Percentiles rank a stretch among this genome's conserved stretches.
Conservation (phyloP, 495 filamentous ascomycete species). For the Daldinia vernicosa region DNA sequence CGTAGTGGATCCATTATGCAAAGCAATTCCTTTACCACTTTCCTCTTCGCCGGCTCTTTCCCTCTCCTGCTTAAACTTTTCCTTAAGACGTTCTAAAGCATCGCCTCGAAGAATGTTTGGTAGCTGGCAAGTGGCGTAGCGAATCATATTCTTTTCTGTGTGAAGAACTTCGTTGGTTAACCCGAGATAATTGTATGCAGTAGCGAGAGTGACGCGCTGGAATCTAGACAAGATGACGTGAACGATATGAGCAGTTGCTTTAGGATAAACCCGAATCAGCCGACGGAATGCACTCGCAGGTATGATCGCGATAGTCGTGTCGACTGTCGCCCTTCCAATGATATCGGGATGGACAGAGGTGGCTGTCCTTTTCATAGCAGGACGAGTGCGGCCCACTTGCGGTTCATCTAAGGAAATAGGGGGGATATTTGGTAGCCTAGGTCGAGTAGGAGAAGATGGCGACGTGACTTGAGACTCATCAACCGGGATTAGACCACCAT, state of each 20-base stretch:
- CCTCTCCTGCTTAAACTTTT: constrained; percentile 87
- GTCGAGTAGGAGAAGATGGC: constrained; percentile 32
- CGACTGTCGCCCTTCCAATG: constrained; percentile 93
- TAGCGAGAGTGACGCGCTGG: constrained; percentile 92
- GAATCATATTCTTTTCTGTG: constrained; percentile 90
- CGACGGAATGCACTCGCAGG: constrained; percentile 94
- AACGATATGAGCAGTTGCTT: constrained; percentile 95
- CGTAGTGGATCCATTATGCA: constrained; percentile 76
- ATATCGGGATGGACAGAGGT: constrained; percentile 96
- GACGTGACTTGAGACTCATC: constrained; percentile 37
- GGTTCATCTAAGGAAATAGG: constrained; percentile 74
- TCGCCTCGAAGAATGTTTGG: constrained; percentile 90
- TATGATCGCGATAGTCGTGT: constrained; percentile 98
- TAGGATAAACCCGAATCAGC: constrained; percentile 92
- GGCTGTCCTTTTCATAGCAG: constrained; percentile 51
- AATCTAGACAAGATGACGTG: constrained; percentile 95
- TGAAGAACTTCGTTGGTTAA: constrained; percentile 88
- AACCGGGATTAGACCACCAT: not conserved
- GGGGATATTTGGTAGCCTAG: constrained; percentile 63
- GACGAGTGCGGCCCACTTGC: constrained; percentile 44
- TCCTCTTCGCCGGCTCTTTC: constrained; percentile 88
- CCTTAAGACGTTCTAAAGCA: constrained; percentile 85
- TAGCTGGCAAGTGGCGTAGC: constrained; percentile 88
- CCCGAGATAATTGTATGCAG: constrained; percentile 92
- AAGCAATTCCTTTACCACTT: constrained; percentile 88